Evolutionary conservation across 2,329 filamentous ascomycete genomes (phyloP), one percentile per base, ranked within the genome.

Genomic region (Pleoardoris graminearum): DNA sequence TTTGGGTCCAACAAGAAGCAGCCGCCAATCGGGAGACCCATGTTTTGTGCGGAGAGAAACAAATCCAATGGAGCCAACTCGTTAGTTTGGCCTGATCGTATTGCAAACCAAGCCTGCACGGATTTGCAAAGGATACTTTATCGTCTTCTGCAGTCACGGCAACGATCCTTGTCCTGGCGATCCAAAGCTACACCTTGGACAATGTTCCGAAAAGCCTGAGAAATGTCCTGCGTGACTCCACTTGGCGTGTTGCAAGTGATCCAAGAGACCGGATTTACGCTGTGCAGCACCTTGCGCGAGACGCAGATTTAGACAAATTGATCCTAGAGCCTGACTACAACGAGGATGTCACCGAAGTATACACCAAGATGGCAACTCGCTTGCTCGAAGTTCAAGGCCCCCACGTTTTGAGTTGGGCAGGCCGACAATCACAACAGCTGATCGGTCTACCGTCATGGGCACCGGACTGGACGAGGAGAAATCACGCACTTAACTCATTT

Each of bases 1-100:
- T 52, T 10, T 52, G 50, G 50, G 21, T 52, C 14, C 19, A 48
- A 19, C 50, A 53, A 43, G 50, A 53, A 22, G 44, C 37, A 19
- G 38, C 19, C 5, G 38, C 14, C 3, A 25, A n/a, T 14, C 6
- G 19, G 19, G 23, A 44, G 14, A 30, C 41, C 5, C 19, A 4
- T 17, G 22, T 44, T 29, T 3, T 27, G 2, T 44, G 41, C 22
- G 41, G 41, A 27, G 14, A 17, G 3, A 30, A 44, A 27, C 8
- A 29, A 11, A 19, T 30, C 19, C 5, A n/a, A 8, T 44, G 41
- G 41, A 16, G 30, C 7, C 23, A 44, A 19, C n/a, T 44, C 10
- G 29, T 30, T 12, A 7, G n/a, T 11, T 30, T 44, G 14, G 23
- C 21, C 22, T 44, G 41, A 23, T 36, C 33, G 17, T 16, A 16